These are phyloP conservation scores for Metschnikowia matae DNA, from an alignment of 805 yeast species.

Conservation along the genomic window DNA sequence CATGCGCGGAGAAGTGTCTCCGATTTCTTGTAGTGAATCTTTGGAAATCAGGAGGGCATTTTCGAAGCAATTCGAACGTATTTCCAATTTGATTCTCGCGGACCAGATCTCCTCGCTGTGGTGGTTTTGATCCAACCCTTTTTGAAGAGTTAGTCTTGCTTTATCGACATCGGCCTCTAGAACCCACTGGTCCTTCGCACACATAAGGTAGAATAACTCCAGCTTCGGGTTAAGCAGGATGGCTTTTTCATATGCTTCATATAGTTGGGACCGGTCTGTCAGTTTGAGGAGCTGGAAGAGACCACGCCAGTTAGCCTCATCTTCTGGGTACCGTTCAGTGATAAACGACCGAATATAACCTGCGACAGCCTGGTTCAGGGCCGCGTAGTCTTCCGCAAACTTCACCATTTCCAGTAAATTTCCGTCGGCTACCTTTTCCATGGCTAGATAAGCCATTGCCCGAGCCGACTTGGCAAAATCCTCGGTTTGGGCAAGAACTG, in stretches of 20 bases:
- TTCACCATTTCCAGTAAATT: slow-evolving; percentile 14
- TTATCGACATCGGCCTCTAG: slow-evolving; percentile 41
- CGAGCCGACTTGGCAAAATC: slow-evolving; percentile 45
- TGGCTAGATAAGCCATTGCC: slow-evolving; percentile 46
- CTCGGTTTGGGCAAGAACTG: slow-evolving; percentile 49
- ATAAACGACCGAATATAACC: slow-evolving; percentile 46
- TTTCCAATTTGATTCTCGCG: slow-evolving; percentile 67
- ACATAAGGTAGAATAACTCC: slow-evolving; percentile 58
- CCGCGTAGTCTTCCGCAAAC: slow-evolving; percentile 31
- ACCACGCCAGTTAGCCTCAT: slow-evolving; percentile 46
- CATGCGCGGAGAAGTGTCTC: slow-evolving; percentile 39
- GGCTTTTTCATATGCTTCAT: slow-evolving; percentile 48
- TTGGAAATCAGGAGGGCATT: slow-evolving; percentile 35
- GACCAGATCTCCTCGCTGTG: slow-evolving; percentile 58
- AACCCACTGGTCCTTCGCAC: slow-evolving; percentile 66
- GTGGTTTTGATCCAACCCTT: slow-evolving; percentile 44
- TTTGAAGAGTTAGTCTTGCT: slow-evolving; percentile 51
- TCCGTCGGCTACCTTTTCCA: slow-evolving; percentile 27
- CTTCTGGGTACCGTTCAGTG: slow-evolving; percentile 45
- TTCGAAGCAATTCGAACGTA: slow-evolving; percentile 36
- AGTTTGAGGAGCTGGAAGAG: slow-evolving; percentile 34
- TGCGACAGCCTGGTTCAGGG: slow-evolving; percentile 30
- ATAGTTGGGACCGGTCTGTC: slow-evolving; percentile 17
- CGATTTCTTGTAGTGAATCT: slow-evolving; percentile 6
- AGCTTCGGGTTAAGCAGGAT: slow-evolving; percentile 45